Base-by-base conservation (phyloP, 108 stramenopile genomes). In the Cyclotella kingstonii region DNA sequence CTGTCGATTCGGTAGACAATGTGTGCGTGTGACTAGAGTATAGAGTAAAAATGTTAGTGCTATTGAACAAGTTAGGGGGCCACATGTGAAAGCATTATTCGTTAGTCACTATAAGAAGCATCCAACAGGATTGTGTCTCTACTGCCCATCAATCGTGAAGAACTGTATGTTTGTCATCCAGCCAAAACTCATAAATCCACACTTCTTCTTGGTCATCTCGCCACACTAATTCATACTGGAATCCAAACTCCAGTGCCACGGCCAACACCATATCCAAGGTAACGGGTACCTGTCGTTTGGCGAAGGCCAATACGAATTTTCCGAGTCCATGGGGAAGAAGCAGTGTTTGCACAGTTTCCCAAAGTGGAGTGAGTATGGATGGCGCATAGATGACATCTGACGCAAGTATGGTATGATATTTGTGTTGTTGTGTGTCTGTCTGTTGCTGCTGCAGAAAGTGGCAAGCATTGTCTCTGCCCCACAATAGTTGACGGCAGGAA, bases 251-350 rank as follows among this genome's bases (percentile, higher is more conserved):
- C 23, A 29, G 26, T 3, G 77, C 74, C 38, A 38, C 48, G 15
- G 54, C 19, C 31, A 83, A 43, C 0, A 86, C 85, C 49, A 68
- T 31, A 19, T 80, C 81, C 33, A 86, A 82, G 30, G 51, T 61
- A 0, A 84, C 82, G 4, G 81, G 79, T 0, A 87, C 86, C 38
- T 84, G 65, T 15, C 86, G 62, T 48, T 66, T 42, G 10, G 81
- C 76, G 68, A 54, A 87, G 12, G 86, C 83, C 73, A 87, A 67
- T 46, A 77, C 68, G 61, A 84, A 87, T n/a, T n/a, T n/a, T n/a
- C n/a, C n/a, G 22, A 68, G 45, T n/a, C 78, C 86, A 36, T 66
- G 34, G 11, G 19, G 6, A 1, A 60, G 58, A 21, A 87, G 34
- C 21, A 87, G 45, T 5, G 47, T 58, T n/a, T 74, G 54, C 0